Evolutionary conservation across 345 rosid species (phyloP).

Genomic region (Linum lewisii): DNA sequence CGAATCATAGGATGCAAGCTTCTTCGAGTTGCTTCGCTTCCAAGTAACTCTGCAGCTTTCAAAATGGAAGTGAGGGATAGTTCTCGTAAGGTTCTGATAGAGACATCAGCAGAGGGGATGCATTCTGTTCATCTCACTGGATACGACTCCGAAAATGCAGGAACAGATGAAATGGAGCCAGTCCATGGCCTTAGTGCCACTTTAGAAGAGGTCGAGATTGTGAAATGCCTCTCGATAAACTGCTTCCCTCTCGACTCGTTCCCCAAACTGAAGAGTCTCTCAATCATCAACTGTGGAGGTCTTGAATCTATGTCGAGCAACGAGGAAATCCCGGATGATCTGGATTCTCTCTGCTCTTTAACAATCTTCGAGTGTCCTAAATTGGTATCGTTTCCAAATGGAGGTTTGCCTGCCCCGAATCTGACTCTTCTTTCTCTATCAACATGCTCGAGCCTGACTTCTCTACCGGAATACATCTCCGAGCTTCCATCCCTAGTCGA

Average conservation of each 20-base stretch:
- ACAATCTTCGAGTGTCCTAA: neutral
- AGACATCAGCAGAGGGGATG: neutral
- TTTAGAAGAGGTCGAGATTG: neutral
- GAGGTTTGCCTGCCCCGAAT: neutral
- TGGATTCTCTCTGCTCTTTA: neutral
- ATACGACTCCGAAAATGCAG: neutral
- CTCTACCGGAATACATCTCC: constrained; percentile 11
- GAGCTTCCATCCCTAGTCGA: constrained; percentile 10
- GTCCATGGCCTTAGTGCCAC: neutral
- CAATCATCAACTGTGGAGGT: neutral
- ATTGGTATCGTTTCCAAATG: neutral
- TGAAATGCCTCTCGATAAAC: neutral
- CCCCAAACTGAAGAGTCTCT: neutral
- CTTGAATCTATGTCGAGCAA: neutral
- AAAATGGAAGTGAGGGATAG: neutral
- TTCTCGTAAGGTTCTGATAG: neutral
- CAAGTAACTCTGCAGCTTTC: neutral
- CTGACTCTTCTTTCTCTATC: neutral
- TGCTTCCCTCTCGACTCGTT: neutral
- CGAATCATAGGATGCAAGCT: neutral
- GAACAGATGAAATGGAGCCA: neutral
- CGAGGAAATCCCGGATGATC: neutral
- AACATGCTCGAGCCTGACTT: constrained; percentile 7
- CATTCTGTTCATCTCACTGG: neutral
- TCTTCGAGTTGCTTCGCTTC: neutral